These are phyloP conservation scores for Lasiodiplodia sp. DNA, from an alignment of 2,329 filamentous ascomycete genomes.

Conservation along the genomic window DNA sequence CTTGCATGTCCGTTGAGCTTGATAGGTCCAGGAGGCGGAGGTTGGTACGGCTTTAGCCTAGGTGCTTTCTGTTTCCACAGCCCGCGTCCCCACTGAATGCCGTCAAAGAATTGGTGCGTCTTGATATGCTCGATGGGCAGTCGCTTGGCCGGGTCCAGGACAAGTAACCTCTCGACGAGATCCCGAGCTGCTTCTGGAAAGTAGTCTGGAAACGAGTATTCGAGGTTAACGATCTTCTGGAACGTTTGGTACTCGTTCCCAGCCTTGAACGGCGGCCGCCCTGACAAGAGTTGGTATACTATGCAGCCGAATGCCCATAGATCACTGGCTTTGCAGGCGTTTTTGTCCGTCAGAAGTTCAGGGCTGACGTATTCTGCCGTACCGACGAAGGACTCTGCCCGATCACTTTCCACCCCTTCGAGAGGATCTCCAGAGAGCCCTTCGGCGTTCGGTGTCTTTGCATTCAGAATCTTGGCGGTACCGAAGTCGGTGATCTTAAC, in stretches of 20 bases:
- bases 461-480: constrained; percentile 88
- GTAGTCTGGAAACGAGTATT: constrained; percentile 90
- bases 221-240: constrained; percentile 93
- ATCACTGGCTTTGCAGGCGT: constrained; percentile 96
- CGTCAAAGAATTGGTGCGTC: constrained; percentile 93
- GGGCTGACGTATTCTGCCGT: constrained; percentile 98
- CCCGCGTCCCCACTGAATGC: constrained; percentile 80
- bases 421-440: constrained; percentile 55
- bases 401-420: constrained; percentile 69
- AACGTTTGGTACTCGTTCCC: constrained; percentile 96
- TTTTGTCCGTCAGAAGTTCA: constrained; percentile 95
- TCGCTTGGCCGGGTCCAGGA: constrained; percentile 83
- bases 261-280: constrained; percentile 95
- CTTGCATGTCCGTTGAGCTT: constrained; percentile 51
- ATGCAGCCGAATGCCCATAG: constrained; percentile 99
- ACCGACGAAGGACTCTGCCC: constrained; percentile 93
- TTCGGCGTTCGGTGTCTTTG: constrained; percentile 43
- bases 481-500: constrained; percentile 99
- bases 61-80: constrained; percentile 93
- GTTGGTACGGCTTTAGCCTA: constrained; percentile 81
- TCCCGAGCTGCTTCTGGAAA: constrained; percentile 89
- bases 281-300: constrained; percentile 92
- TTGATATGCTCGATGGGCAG: constrained; percentile 96
- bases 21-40: constrained; percentile 75
- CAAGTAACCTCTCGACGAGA: constrained; percentile 86